Base-by-base conservation (phyloP, 441 rosid genomes). In the Aquilaria agallochum region DNA sequence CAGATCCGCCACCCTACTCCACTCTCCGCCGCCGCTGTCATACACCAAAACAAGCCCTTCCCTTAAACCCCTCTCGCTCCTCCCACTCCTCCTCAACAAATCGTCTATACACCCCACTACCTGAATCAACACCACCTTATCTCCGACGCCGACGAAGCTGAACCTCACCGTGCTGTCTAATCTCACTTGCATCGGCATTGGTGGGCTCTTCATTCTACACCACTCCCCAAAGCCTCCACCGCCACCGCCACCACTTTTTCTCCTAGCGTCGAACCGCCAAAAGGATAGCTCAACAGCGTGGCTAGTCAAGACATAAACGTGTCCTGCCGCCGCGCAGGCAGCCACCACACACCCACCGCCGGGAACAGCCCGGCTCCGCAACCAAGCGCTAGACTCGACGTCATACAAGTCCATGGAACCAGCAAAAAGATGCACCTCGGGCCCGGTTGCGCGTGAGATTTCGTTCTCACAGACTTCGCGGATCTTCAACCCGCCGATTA, bases 341-440 rank as follows among this genome's bases (percentile, higher is more conserved):
- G 91, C 95, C 56, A 89, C 91, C 11, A 84, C 96, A 67, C 96
- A 89, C 5, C 98, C 98, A 2, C 96, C 96, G 3, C 91, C 88
- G 0, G 96, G 96, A 9, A 92, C 83, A 2, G 90, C 72, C 30
- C 95, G 81, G 60, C 95, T 85, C 50, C 92, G 78, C 61, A 92
- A 65, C 97, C 97, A 92, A 9, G 48, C 76, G 14, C 87, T 62
- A 40, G 83, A 71, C 58, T 79, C 74, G 68, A 83, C 92, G 36
- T 92, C 95, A 60, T 74, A 89, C 50, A 92, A 67, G 73, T 89
- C 96, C 96, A 92, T 92, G 0, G 96, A 85, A 60, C 97, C 81
- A 0, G 96, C 94, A 58, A 87, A 87, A 27, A 80, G 78, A 47
- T 83, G 81, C 20, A 86, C 90, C 58, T 81, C 87, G 31, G 74